These are phyloP conservation scores for Yamadazyma songkhlaensis DNA, from an alignment of 1,139 yeast genomes.

Conservation along the genomic window DNA sequence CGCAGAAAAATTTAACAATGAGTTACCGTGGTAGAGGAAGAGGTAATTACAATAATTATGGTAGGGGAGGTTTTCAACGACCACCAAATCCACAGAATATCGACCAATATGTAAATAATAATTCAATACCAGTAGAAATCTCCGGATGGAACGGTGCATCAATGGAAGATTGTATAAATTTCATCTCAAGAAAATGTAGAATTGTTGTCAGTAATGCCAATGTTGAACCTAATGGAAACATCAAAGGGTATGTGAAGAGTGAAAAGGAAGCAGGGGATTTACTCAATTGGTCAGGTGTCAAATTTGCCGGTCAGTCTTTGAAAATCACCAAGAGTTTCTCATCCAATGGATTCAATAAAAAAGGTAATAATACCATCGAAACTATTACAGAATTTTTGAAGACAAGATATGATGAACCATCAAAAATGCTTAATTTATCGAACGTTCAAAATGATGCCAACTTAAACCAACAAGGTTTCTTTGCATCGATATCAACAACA, in stretches of 20 bases:
- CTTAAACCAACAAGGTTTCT: conserved; percentile 61
- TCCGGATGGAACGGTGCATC: conserved; percentile 83
- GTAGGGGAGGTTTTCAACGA: conserved; percentile 11
- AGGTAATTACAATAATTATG: conserved; percentile 25
- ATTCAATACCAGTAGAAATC: conserved; percentile 54
- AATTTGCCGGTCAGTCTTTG: conserved; percentile 75
- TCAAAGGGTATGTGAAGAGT: conserved; percentile 57
- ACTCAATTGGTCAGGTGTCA: conserved; percentile 66
- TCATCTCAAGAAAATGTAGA: conserved; percentile 66
- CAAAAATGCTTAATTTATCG: conserved; percentile 70
- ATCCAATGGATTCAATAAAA: background rate
- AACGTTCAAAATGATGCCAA: conserved; percentile 64
- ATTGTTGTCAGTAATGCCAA: conserved; percentile 49
- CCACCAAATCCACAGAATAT: conserved; percentile 17
- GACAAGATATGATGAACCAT: conserved; percentile 62
- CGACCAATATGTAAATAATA: conserved; percentile 32
- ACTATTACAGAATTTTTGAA: conserved; percentile 59
- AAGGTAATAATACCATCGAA: conserved; percentile 46
- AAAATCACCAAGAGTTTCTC: conserved; percentile 41
- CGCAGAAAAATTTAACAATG: conserved; percentile 20
- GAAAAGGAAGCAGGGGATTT: conserved; percentile 58
- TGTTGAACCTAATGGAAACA: conserved; percentile 44
- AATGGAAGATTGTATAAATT: conserved; percentile 63
- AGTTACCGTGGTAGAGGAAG: conserved; percentile 43
- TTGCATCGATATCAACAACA: conserved; percentile 54